A percentile compares a stretch with the other conserved stretches of the same genome.
Evolutionary conservation across 176 grass and related monocot genomes (phyloP).

Genomic region (Carex kokanica): DNA sequence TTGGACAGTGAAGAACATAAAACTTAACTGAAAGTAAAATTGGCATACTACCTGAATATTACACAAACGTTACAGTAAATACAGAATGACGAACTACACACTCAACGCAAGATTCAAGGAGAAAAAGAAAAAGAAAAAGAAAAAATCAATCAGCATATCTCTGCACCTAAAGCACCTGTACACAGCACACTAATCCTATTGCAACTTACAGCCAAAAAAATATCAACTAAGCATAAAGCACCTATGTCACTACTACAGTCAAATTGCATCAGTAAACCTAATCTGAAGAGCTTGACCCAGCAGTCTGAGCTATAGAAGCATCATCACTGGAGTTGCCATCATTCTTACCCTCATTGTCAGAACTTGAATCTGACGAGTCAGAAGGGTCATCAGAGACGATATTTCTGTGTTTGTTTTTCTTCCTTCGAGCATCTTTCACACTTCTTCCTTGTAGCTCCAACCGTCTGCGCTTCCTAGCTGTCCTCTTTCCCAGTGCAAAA

Average conservation of each 20-base stretch:
- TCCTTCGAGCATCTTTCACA: slow-evolving; percentile 54
- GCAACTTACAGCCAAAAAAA: not conserved
- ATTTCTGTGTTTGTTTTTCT: slow-evolving; percentile 33
- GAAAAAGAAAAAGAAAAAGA: not conserved
- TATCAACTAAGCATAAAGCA: not conserved
- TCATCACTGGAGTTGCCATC: slow-evolving; percentile 27
- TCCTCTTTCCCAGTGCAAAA: slow-evolving; percentile 54
- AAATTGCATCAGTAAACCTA: slow-evolving; percentile 2
- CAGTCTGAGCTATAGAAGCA: slow-evolving; percentile 35
- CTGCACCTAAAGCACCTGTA: not conserved
- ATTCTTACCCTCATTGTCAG: slow-evolving; percentile 36
- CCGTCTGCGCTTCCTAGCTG: slow-evolving; percentile 51
- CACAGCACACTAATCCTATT: slow-evolving; percentile 14
- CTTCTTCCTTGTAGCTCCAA: slow-evolving; percentile 53
- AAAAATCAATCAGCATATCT: slow-evolving; percentile 8
- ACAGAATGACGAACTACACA: not conserved
- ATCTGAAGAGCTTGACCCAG: slow-evolving; percentile 54
- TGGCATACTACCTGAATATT: slow-evolving; percentile 4
- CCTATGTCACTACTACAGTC: slow-evolving; percentile 14
- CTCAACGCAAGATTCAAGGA: not conserved
- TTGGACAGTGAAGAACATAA: not conserved
- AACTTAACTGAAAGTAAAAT: not conserved
- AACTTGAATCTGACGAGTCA: slow-evolving; percentile 60
- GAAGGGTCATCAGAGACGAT: slow-evolving; percentile 47
- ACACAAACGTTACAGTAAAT: slow-evolving; percentile 4